Base-by-base conservation (phyloP, 1,284 basidiomycete species). In the Ganoderma meredithae region DNA sequence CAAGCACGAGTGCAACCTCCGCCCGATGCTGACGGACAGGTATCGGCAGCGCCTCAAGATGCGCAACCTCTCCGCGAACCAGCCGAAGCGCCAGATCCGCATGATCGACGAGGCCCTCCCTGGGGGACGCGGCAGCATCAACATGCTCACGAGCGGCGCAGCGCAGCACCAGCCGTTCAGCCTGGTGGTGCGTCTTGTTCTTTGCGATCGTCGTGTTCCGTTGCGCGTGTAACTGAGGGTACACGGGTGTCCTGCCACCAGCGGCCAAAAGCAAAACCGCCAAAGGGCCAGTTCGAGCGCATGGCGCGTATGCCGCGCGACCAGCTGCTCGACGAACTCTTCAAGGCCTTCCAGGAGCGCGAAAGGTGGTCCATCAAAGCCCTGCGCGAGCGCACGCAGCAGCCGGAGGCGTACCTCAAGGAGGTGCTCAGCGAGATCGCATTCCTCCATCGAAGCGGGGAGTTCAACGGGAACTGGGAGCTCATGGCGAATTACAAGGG, bases 341-440 rank as follows among this genome's bases (percentile, higher is more conserved):
- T 98, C 79, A 77, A 81, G 1, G 83, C 92, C 9, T 99, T 97
- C 83, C 87, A 89, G 67, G 88, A 94, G 65, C 88, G 89, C 68
- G 88, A 92, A 44, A 91, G 91, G 71, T 98, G 96, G 96, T 85
- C 89, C 69, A 90, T 98, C 78, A 92, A 92, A 71, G 84, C 89
- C 19, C 81, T 98, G 63, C 88, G 95, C 59, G 89, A 93, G 71
- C 90, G 89, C 65, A 94, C 94, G 0, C 91, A 96, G 77, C 97
- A 99, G 80, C 97, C 97, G 0, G 95, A 97, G 79, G 89, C 85
- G 17, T 98, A 96, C 79, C 86, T 99, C 67, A 94, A 96, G 74
- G 95, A 98, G 74, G 90, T 95, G 0, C 81, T 99, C 61, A 83
- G 83, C 55, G 92, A 95, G 71, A 91, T 98, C 60, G 96, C 94